Base-by-base conservation (phyloP, 352 stramenopile species). In the Phytophthora ramorum region DNA sequence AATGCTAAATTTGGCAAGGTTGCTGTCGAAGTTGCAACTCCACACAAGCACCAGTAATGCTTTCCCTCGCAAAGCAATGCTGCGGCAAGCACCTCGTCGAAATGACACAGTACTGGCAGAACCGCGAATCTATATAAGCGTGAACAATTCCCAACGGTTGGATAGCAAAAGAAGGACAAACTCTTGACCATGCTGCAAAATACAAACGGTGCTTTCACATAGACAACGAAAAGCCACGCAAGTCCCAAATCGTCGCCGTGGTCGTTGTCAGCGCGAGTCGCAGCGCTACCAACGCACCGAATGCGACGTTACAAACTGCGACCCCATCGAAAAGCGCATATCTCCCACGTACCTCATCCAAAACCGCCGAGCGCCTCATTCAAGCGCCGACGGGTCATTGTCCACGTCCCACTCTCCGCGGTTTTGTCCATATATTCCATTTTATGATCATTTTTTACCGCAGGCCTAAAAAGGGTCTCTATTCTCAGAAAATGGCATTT, bases 241-340 rank as follows among this genome's bases (percentile, higher is more conserved):
- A 28, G 24, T 28, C 24, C 26, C 6, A 30, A 3, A 30, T 30
- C 26, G 26, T 30, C 26, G 26, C 26, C 6, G 26, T 24, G 22
- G 22, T 24, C 3, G 22, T 24, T 24, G 22, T 24, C 22, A 32
- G 26, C 26, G 26, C 4, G 7, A 8, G 26, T 32, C 26, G 26
- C 26, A 32, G 7, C 34, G 32, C 49, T 34, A 13, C 49, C 13
- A 44, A 38, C 37, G 28, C 37, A 3, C 22, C 22, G 22, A 24
- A 24, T 3, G 22, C 3, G 28, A 28, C 35, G 28, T 60, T 60
- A 60, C 38, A 22, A 35, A 61, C 26, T 52, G 40, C 50, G 40
- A 45, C 46, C 57, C 46, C 58, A 65, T 65, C 58, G 45, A 65
- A 58, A 65, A 24, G 46, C 9, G 41, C 20, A 22, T n/a, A 60